Evolutionary conservation across 164 flowering plant genomes (phyloP), one percentile per base, ranked within the genome.

Genomic region (Dillenia suffruticosa): DNA sequence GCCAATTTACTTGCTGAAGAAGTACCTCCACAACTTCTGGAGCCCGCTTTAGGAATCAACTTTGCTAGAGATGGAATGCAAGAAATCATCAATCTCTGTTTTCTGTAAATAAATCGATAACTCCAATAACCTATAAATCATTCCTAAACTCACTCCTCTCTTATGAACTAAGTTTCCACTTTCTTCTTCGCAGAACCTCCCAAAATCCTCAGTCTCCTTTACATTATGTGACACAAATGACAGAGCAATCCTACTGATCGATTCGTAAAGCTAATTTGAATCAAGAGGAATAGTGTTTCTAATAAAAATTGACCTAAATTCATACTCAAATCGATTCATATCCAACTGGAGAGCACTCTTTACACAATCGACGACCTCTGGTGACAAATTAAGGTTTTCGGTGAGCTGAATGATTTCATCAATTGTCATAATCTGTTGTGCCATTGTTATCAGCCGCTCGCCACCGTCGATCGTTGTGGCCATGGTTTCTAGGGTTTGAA

Each of bases 241-340:
- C 15, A 84, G 64, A 16, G 83, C 74, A 61, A 68, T 71, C 68
- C 85, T 66, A 43, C 80, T 74, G 49, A 85, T 84, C 62, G 86
- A 83, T 0, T 88, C 83, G 59, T 81, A 73, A 12, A 89, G 72
- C 56, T 80, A 63, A 11, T 76, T 90, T 0, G 83, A 76, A 53
- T 86, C 86, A 2, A 83, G 64, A 1, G 82, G 83, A n/a, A 77
- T 63, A 1, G 79, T 73, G 49, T 70, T 78, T 24, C 77, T 60
- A 10, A 74, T 62, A 60, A 87, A 58, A 22, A 83, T 61, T 43
- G 65, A 72, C 9, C 82, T 71, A 57, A 87, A 80, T 68, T 87
- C 89, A 14, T 84, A 88, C 80, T 87, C 88, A 53, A 87, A 61
- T 48, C 68, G 70, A 22, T 75, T 56, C 92, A 87, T 84, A 9